These are phyloP conservation scores for Flaveria bidentis DNA, from an alignment of 129 eudicot species.

Conservation along the genomic window DNA sequence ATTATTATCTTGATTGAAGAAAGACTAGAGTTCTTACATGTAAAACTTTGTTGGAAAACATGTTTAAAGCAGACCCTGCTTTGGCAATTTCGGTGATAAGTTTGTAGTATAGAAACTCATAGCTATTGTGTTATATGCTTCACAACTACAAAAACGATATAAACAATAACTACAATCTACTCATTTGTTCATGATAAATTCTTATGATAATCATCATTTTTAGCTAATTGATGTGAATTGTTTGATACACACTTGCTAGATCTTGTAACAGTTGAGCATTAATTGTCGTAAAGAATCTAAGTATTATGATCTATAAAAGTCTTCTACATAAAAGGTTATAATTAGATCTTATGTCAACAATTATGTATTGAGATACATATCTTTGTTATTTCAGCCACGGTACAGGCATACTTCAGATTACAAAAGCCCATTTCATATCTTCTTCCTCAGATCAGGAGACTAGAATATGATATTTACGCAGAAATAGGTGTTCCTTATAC, in stretches of 20 bases:
- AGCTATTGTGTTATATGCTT: too few species aligned
- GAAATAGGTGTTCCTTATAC: constrained; percentile 73
- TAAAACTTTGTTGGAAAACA: constrained; percentile 1
- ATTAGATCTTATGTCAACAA: not conserved
- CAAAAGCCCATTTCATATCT: constrained; percentile 67
- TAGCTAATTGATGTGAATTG: not conserved
- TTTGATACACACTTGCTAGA: not conserved
- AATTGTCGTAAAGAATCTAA: not conserved
- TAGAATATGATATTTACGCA: constrained; percentile 65
- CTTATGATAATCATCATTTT: not conserved
- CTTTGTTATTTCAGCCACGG: constrained; percentile 52
- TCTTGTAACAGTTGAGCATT: not conserved
- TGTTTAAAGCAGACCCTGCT: not conserved
- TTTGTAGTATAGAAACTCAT: not conserved
- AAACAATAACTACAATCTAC: not conserved
- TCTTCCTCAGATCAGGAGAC: constrained; percentile 60
- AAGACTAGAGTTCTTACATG: not conserved
- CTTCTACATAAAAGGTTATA: not conserved
- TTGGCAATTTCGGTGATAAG: not conserved
- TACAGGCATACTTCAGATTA: constrained; percentile 65
- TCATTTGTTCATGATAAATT: not conserved
- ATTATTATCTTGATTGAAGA: not conserved
- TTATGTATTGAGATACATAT: not conserved
- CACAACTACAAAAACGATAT: not conserved
- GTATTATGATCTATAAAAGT: not conserved